Percentiles rank a stretch among this genome's conserved stretches.
phyloP scores from a whole-genome alignment of 2,329 filamentous ascomycete species.

The Ceratocystis destructans region DNA sequence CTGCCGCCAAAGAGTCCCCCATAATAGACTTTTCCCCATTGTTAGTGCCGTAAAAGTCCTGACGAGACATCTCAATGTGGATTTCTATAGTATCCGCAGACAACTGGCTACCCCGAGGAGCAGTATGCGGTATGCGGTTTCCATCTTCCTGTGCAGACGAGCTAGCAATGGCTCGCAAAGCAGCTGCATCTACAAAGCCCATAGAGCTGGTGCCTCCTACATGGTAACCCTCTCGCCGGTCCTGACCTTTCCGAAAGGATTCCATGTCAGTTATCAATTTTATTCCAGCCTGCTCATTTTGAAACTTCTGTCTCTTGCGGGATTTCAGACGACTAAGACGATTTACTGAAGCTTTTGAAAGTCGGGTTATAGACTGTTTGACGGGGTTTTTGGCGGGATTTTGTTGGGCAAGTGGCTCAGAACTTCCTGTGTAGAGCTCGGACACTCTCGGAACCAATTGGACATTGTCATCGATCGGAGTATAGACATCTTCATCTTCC shows the following conservation, averaged over 20 bases:
- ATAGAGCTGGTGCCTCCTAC: slow-evolving; percentile 24
- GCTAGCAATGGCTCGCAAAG: slow-evolving; percentile 46
- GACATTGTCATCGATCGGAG: slow-evolving; percentile 28
- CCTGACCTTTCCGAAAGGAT: slow-evolving; percentile 28
- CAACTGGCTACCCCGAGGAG: slow-evolving; percentile 32
- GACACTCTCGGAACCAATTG: slow-evolving; percentile 22
- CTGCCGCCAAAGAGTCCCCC: slow-evolving; percentile 30
- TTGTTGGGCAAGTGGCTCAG: background rate
- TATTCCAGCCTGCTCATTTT: slow-evolving; percentile 50
- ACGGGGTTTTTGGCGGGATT: background rate
- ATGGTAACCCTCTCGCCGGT: slow-evolving; percentile 9
- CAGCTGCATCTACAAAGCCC: slow-evolving; percentile 46
- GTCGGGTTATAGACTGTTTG: slow-evolving; percentile 5
- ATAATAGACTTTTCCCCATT: slow-evolving; percentile 34
- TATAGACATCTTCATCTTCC: slow-evolving; percentile 31
- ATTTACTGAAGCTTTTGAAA: slow-evolving; percentile 29
- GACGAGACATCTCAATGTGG: slow-evolving; percentile 49
- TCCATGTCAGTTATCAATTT: slow-evolving; percentile 57
- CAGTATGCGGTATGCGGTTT: slow-evolving; percentile 35
- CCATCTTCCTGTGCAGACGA: slow-evolving; percentile 33
- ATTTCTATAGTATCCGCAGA: slow-evolving; percentile 54
- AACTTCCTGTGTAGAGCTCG: background rate
- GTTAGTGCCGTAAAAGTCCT: slow-evolving; percentile 23
- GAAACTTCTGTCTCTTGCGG: slow-evolving; percentile 44
- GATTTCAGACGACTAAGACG: slow-evolving; percentile 41